These are phyloP conservation scores for Pythium plurisporium DNA, from an alignment of 352 stramenopile species.

Conservation along the genomic window DNA sequence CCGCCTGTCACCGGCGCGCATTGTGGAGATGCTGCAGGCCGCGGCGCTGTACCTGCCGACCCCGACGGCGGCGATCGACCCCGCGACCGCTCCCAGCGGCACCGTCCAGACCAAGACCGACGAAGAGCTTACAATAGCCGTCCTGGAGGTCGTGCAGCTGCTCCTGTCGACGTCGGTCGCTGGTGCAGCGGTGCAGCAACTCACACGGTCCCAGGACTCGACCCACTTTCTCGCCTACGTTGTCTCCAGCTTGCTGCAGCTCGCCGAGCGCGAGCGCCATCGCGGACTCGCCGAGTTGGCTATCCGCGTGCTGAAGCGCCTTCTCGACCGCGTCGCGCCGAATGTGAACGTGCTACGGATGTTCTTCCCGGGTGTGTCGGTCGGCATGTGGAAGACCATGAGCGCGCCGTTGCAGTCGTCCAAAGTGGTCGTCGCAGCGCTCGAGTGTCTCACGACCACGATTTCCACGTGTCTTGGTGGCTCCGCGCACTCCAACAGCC, in stretches of 20 bases:
- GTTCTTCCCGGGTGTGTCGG: conserved; percentile 66
- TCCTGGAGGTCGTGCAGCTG: conserved; percentile 27
- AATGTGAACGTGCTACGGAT: conserved; percentile 33
- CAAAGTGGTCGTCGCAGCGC: conserved; percentile 51
- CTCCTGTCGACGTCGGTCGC: conserved; percentile 17
- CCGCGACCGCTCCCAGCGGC: not conserved
- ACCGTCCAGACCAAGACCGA: conserved; percentile 19
- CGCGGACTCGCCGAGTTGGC: conserved; percentile 4
- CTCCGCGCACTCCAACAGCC: not conserved
- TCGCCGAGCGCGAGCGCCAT: conserved; percentile 34
- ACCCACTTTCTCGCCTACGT: conserved; percentile 71
- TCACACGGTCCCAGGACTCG: conserved; percentile 25
- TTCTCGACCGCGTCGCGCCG: not conserved
- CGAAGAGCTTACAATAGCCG: conserved; percentile 55
- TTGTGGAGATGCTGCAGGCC: conserved; percentile 38
- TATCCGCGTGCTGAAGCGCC: not conserved
- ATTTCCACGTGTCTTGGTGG: conserved; percentile 37
- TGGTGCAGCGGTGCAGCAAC: not conserved
- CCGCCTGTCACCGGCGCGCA: not conserved
- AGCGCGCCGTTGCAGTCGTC: conserved; percentile 66
- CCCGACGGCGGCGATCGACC: conserved; percentile 14
- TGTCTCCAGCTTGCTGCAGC: conserved; percentile 53
- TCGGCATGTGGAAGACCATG: conserved; percentile 58
- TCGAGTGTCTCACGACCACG: conserved; percentile 41
- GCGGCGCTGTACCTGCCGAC: conserved; percentile 54